Evolutionary conservation across 1,284 basidiomycete species (phyloP), one percentile per base, ranked within the genome.

Genomic region (Trichosporon sp.): DNA sequence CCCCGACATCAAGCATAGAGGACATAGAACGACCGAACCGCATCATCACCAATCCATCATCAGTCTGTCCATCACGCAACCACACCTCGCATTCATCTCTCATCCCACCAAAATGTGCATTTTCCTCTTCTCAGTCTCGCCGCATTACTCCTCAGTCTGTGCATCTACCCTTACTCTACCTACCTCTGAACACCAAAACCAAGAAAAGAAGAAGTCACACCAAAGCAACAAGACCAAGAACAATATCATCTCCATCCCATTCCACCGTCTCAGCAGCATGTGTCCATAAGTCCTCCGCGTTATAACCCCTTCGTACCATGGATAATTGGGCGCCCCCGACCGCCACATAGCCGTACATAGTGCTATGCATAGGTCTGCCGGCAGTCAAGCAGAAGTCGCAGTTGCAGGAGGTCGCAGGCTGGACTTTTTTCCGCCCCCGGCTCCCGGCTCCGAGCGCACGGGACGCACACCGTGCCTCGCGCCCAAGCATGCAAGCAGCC

Each of bases 141-240:
- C 47, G 47, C 47, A 51, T 51, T 51, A 51, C 47, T 51, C 47
- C n/a, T 51, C n/a, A 51, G 23, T 25, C 47, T 51, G 47, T 51
- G 47, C 47, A 51, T 51, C 47, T 8, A 25, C 18, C 47, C 9
- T n/a, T 18, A 9, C 44, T 21, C 44, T n/a, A 35, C 15, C 62
- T 27, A 23, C 35, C 38, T 31, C 38, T 38, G 12, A 31, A 8
- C 23, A 6, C 11, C 58, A 62, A 62, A 62, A 62, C n/a, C 58
- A 64, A 62, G 62, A 23, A 64, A 35, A 25, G 32, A 62, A 38
- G 32, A 62, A 35, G 32, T 34, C 62, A 62, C 62, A 62, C 23
- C 21, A 38, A 62, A 62, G 29, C 44, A 60, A 18, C 38, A 42
- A n/a, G n/a, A n/a, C n/a, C 38, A 34, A 62, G 62, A 38, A 51